Evolutionary conservation across 2,329 filamentous ascomycete species (phyloP), one percentile per base, ranked within the genome.

Genomic region (Orbilia oligospora): DNA sequence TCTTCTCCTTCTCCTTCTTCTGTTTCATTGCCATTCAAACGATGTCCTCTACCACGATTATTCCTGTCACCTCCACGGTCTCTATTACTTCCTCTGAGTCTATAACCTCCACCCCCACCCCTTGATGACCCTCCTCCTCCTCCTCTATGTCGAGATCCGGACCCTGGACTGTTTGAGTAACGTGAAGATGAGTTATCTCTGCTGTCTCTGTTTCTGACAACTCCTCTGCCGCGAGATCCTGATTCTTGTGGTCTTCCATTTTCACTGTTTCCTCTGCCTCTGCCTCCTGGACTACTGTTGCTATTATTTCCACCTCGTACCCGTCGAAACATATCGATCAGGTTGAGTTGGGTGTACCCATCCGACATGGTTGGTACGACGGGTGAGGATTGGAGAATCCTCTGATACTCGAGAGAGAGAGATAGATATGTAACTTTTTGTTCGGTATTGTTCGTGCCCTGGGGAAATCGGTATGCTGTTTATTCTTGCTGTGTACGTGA

Each of bases 281-380:
- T 84, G 77, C 83, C 71, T 41, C 75, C 22, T 80, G 65, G 82
- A 80, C 76, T 81, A 80, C 80, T 83, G 36, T 14, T 38, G 10
- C 8, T 38, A 80, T 83, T 63, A 30, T 38, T 38, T 80, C 80
- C n/a, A 22, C 76, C 70, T 14, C 76, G 70, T 61, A 80, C 78
- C 51, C 65, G 64, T 48, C 70, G 66, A 65, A 73, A 80, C 78
- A 76, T 76, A 71, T 78, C 68, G 20, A 72, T 68, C 10, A 79
- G 70, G 41, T 64, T 75, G 58, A 76, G 76, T 53, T 80, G 79
- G 33, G 72, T 73, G 44, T 76, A 75, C 48, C 53, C 71, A 75
- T 78, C 75, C 24, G 75, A 9, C 75, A 78, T 78, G 27, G 5
- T 58, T 55, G 27, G 27, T 30, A 30, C 6, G 27, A 30, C 6